phyloP scores from a whole-genome alignment of 2,329 filamentous ascomycete species.

The Ceratocystis destructans region DNA sequence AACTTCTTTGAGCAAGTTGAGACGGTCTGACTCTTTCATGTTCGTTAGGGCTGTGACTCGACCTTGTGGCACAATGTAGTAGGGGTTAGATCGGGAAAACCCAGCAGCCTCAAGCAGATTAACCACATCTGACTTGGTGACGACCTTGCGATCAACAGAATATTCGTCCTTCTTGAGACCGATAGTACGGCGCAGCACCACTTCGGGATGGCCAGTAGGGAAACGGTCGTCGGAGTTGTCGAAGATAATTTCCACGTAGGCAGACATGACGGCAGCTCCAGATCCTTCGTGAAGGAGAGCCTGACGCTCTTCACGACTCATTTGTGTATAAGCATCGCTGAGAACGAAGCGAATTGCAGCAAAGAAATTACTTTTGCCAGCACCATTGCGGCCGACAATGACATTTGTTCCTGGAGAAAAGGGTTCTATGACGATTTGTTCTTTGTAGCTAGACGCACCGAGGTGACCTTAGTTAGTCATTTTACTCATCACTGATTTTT shows the following conservation, averaged over 20 bases:
- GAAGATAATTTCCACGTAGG: conserved; percentile 98
- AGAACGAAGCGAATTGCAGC: conserved; percentile 96
- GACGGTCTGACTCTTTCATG: conserved; percentile 89
- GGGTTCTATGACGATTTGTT: conserved; percentile 95
- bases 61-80: conserved; percentile 97
- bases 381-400: conserved; percentile 97
- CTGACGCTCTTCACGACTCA: conserved; percentile 90
- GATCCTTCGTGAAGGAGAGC: conserved; percentile 95
- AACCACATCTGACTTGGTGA: conserved; percentile 86
- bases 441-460: conserved; percentile 66
- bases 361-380: conserved; percentile 99
- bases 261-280: conserved; percentile 94
- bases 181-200: conserved; percentile 84
- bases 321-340: conserved; percentile 91
- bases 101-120: conserved; percentile 91
- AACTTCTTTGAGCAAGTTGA: conserved; percentile 92
- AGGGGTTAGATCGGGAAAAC: conserved; percentile 93
- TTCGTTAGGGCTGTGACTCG: conserved; percentile 92
- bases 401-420: conserved; percentile 97
- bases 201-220: conserved; percentile 79
- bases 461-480: conserved; percentile 22
- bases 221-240: conserved; percentile 96
- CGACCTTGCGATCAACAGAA: conserved; percentile 90
- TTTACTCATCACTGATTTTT: not conserved
- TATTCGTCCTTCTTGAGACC: conserved; percentile 98